Base-by-base conservation (phyloP, 2,329 filamentous ascomycete species). In the Alternaria rosae region DNA sequence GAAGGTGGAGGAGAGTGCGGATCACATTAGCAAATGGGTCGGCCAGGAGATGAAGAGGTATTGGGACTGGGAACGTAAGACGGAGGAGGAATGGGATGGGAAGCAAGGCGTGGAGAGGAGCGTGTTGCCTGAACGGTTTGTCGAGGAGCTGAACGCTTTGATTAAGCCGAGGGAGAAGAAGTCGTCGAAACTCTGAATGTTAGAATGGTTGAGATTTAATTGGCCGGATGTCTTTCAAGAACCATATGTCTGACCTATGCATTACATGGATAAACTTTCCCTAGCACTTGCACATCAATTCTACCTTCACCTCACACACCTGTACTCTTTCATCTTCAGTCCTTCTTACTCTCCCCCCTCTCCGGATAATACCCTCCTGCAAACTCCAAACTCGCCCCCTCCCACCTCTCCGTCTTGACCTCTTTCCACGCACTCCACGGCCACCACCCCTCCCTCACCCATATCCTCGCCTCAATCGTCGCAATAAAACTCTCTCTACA, bases 1-100 rank as follows among this genome's bases (percentile, higher is more conserved):
- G 79, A 86, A 87, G 41, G 91, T 92, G 0, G 81, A 72, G 3
- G 83, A 87, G 71, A 91, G 89, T 64, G 94, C 92, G 2, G 82
- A 86, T n/a, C 76, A 78, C 62, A 61, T 72, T 41, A 73, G 70
- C 13, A 72, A 68, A 15, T 85, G 83, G 82, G 62, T 82, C 15
- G 69, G 70, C 15, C 76, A 74, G 66, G 75, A 78, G 59, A 72
- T 79, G 71, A 68, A 61, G 38, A 67, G 80, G 57, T 84, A 79
- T 71, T 65, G 76, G 66, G 70, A 71, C 32, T 66, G 69, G 64
- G 74, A 79, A 59, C 68, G 63, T 50, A 69, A 71, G 64, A 74
- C 72, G 6, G 67, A 78, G 41, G 67, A 69, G 17, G 75, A 78
- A 32, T 79, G 77, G 76, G 72, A 60, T 3, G 65, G 47, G 8